Evolutionary conservation across 768 basidiomycete genomes (phyloP).

Genomic region (Macrolepiota fuliginosa): DNA sequence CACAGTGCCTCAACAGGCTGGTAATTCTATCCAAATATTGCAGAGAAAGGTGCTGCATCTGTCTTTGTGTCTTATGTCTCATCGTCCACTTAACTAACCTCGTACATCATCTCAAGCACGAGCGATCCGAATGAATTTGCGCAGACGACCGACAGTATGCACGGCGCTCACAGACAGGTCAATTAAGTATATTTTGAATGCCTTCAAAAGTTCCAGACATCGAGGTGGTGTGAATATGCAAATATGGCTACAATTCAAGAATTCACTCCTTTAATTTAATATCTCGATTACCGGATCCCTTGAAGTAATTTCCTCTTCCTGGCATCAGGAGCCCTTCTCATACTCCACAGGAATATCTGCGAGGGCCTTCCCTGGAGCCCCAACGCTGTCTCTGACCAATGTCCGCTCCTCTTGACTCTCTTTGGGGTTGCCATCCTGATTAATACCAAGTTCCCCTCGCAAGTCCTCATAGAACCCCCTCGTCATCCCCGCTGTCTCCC

Average conservation of each 20-base stretch:
- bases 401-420: neutral
- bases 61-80: no score
- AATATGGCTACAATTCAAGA: neutral
- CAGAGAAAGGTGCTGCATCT: no score
- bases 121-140: no score
- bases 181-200: constrained; percentile 8
- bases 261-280: neutral
- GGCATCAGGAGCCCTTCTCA: neutral
- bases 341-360: constrained; percentile 1
- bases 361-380: neutral
- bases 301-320: neutral
- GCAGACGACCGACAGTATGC: neutral
- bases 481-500: constrained; percentile 72
- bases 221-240: neutral
- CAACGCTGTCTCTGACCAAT: neutral
- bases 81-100: no score
- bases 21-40: no score
- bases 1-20: no score
- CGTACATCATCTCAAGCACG: no score
- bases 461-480: constrained; percentile 71
- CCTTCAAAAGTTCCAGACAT: neutral
- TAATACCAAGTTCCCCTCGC: constrained; percentile 52
- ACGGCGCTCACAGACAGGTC: constrained; percentile 9
- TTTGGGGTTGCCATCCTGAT: neutral
- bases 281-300: neutral